These are phyloP conservation scores for Canavalia gladiata DNA, from an alignment of 306 rosid genomes.

Conservation along the genomic window DNA sequence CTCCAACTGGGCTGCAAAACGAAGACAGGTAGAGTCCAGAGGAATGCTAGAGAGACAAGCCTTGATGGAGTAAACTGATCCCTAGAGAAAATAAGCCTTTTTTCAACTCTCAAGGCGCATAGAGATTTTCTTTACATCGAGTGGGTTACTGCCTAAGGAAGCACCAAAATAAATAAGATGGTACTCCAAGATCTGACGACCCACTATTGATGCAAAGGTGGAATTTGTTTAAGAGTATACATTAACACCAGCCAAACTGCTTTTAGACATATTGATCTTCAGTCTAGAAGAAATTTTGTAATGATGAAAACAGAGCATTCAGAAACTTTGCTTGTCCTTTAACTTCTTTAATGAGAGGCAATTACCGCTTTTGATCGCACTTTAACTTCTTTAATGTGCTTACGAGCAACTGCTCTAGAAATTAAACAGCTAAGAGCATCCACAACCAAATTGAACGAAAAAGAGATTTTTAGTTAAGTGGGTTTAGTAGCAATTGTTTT, in stretches of 20 bases:
- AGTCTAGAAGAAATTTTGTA: neutral
- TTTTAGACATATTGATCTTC: neutral
- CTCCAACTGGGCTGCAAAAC: neutral
- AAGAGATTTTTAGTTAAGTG: neutral
- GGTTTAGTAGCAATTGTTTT: constrained; percentile 10
- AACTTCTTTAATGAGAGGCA: neutral
- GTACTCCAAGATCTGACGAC: neutral
- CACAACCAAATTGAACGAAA: neutral
- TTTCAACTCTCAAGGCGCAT: neutral
- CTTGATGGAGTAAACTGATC: neutral
- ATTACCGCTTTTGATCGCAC: constrained; percentile 9
- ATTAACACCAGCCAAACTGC: neutral
- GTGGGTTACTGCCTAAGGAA: neutral
- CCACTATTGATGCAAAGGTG: neutral
- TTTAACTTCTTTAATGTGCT: neutral
- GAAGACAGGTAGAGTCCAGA: neutral
- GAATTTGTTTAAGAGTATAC: neutral
- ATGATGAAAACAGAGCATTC: neutral
- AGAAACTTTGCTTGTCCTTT: neutral
- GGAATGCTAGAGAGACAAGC: neutral
- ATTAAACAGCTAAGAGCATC: constrained; percentile 7
- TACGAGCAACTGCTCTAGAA: neutral
- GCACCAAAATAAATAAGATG: neutral
- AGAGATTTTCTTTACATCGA: neutral
- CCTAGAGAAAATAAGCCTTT: neutral